Evolutionary conservation across 345 rosid species (phyloP).

Genomic region (Eucalyptus virginea): DNA sequence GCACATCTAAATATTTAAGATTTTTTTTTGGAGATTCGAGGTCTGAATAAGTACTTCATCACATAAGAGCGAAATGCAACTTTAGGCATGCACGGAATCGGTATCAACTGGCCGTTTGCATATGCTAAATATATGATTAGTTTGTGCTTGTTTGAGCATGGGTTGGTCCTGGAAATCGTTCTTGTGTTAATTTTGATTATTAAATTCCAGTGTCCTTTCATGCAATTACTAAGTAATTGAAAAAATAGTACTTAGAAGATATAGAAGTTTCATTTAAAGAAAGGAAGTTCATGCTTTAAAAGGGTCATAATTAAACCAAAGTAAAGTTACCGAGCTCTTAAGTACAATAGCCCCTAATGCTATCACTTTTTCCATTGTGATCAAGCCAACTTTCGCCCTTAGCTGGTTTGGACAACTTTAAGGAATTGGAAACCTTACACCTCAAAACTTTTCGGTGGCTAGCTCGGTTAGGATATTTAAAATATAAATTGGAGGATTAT

Average conservation of each 20-base stretch:
- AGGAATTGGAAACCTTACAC: not conserved
- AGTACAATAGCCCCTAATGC: not conserved
- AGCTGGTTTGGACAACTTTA: not conserved
- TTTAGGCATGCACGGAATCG: not conserved
- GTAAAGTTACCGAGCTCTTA: not conserved
- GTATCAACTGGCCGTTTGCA: not conserved
- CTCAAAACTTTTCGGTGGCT: not conserved
- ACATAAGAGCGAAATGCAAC: not conserved
- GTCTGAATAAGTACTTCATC: not conserved
- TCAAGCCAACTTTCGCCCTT: not conserved
- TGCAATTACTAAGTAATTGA: not conserved
- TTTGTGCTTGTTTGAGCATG: not conserved
- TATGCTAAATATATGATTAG: not conserved
- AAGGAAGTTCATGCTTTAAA: not conserved
- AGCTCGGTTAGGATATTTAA: not conserved
- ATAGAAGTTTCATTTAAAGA: not conserved
- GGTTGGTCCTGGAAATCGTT: not conserved
- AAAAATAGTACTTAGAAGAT: not conserved
- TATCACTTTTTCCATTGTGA: not conserved
- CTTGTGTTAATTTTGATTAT: not conserved
- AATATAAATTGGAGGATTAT: not conserved
- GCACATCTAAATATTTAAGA: accelerated
- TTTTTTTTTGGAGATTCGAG: accelerated
- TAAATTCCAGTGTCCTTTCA: not conserved
- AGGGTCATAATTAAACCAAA: not conserved